Conservation (phyloP, 164 flowering plant species). For the Piper longum region DNA sequence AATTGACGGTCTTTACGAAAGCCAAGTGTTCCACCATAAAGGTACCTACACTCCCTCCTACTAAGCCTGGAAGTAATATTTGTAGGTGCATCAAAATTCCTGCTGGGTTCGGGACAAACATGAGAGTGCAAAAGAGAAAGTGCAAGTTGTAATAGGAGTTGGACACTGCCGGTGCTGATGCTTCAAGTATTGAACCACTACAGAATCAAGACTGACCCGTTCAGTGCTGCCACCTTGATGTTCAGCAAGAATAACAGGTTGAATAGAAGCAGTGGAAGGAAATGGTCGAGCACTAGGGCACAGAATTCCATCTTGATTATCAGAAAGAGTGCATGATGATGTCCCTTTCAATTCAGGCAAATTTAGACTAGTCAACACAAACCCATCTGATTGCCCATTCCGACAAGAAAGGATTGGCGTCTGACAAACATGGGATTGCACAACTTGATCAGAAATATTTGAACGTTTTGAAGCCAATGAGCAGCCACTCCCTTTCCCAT, state of each 20-base stretch:
- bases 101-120: slow-evolving; percentile 83
- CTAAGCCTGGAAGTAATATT: slow-evolving; percentile 74
- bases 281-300: slow-evolving; percentile 10
- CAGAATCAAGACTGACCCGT: slow-evolving; percentile 66
- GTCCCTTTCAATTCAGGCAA: slow-evolving; percentile 27
- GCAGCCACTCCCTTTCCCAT: slow-evolving; percentile 35
- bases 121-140: slow-evolving; percentile 88
- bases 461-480: slow-evolving; percentile 45
- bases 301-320: slow-evolving; percentile 37
- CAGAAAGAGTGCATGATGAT: slow-evolving; percentile 14
- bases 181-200: slow-evolving; percentile 87
- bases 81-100: slow-evolving; percentile 79
- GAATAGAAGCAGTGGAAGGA: slow-evolving; percentile 22
- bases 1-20: slow-evolving; percentile 77
- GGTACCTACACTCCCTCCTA: slow-evolving; percentile 54
- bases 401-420: slow-evolving; percentile 37
- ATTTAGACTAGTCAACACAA: slow-evolving; percentile 20
- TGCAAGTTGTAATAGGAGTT: slow-evolving; percentile 91
- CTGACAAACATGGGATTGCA: slow-evolving; percentile 41
- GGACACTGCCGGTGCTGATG: slow-evolving; percentile 98
- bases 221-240: slow-evolving; percentile 40
- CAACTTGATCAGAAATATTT: slow-evolving; percentile 35
- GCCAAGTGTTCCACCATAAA: slow-evolving; percentile 70
- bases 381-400: slow-evolving; percentile 22
- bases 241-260: slow-evolving; percentile 34